phyloP scores from a whole-genome alignment of 1,139 yeast species.

The Geotrichum australiense region DNA sequence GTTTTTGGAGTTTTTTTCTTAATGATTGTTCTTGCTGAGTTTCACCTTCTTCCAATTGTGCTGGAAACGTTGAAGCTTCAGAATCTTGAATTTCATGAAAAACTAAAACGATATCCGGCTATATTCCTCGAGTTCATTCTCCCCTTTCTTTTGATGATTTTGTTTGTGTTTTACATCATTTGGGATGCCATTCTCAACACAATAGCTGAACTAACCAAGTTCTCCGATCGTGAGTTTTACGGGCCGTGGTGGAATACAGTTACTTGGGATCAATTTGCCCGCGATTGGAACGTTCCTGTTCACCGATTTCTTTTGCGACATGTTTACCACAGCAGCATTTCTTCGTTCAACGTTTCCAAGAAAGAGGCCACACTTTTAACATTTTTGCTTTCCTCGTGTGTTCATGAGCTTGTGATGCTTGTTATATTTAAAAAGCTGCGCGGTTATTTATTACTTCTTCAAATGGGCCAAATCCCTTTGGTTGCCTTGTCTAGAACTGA shows the following conservation, averaged over 20 bases:
- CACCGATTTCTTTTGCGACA: conserved; percentile 84
- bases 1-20: conserved; percentile 79
- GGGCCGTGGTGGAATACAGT: conserved; percentile 98
- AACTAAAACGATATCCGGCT: conserved; percentile 49
- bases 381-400: conserved; percentile 68
- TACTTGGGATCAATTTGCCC: conserved; percentile 88
- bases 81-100: conserved; percentile 41
- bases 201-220: conserved; percentile 77
- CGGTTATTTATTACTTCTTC: conserved; percentile 71
- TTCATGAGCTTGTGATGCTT: conserved; percentile 91
- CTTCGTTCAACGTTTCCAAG: conserved; percentile 63
- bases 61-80: conserved; percentile 50
- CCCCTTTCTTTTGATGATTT: conserved; percentile 55
- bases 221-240: conserved; percentile 87
- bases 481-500: conserved; percentile 34
- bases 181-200: conserved; percentile 92
- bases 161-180: conserved; percentile 76
- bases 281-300: conserved; percentile 96
- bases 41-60: conserved; percentile 69
- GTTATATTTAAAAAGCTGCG: conserved; percentile 74
- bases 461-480: conserved; percentile 62
- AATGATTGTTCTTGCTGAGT: conserved; percentile 78
- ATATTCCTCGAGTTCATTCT: conserved; percentile 72
- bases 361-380: conserved; percentile 69
- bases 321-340: conserved; percentile 86